Base-by-base conservation (phyloP, 2,329 filamentous ascomycete genomes). In the Pestalotiopsis sp. region DNA sequence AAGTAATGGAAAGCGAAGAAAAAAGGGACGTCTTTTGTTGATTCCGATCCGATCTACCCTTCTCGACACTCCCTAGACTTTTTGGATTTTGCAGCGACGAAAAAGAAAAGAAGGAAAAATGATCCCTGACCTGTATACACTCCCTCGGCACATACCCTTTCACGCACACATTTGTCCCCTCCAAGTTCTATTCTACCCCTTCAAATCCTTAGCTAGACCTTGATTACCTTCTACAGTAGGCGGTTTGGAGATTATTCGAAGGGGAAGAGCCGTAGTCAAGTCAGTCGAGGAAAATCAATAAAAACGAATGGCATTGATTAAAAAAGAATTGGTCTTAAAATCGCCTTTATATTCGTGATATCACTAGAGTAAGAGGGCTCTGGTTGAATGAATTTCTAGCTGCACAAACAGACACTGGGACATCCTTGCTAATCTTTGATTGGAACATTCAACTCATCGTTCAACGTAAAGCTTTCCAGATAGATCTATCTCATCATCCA, bases 121-220 rank as follows among this genome's bases (percentile, higher is more conserved):
- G 7, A 36, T 9, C 13, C 12, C 63, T 66, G 45, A 66, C 63
- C 63, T 38, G 49, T 56, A 66, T 66, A 66, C 63, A 66, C 23
- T 66, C 63, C 25, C 49, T 66, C 31, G 63, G 59, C 59, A 62
- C 59, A 40, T 62, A 62, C 2, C 5, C n/a, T 36, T 62, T 12
- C 5, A 62, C 31, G n/a, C 13, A 27, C 31, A 40, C 31, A 31
- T 31, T 6, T n/a, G 4, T 11, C 31, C 31, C 27, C 58, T 12
- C 27, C 27, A 52, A 2, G 17, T 5, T 36, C 57, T 9, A 2
- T 59, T 59, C 57, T 62, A 62, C 36, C 27, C 25, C 11, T 40
- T 11, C 1, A 38, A 13, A 20, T 40, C 17, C 11, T 57, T 66
- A 31, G 31, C 60, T 63, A 36, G 31, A 60, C 57, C 57, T 60